These are phyloP conservation scores for Ramularia endophylla DNA, from an alignment of 2,329 filamentous ascomycete species.

Conservation along the genomic window DNA sequence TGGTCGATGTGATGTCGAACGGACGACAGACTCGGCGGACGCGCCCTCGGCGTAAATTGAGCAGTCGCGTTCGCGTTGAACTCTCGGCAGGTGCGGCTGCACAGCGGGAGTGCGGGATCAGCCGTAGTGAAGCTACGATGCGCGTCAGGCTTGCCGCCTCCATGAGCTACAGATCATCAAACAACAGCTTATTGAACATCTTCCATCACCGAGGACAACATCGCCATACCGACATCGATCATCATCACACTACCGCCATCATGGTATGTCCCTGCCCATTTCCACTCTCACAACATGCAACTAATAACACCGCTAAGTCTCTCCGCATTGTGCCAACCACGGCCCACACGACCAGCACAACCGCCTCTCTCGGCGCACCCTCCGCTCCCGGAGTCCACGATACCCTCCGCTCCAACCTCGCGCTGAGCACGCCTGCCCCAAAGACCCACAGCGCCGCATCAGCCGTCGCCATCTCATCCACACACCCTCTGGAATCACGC, in stretches of 20 bases:
- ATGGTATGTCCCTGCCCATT: neutral
- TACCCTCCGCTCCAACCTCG: constrained; percentile 78
- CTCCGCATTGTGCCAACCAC: constrained; percentile 80
- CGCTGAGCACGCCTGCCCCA: constrained; percentile 46
- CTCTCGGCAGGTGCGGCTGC: no score
- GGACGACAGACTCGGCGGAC: neutral
- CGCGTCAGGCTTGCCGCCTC: no score
- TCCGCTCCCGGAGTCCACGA: constrained; percentile 92
- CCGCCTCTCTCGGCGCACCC: constrained; percentile 59
- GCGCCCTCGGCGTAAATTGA: no score
- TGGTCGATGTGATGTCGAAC: constrained; percentile 14
- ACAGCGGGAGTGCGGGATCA: no score
- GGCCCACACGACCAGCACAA: constrained; percentile 51
- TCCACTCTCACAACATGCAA: neutral
- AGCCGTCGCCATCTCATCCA: constrained; percentile 41
- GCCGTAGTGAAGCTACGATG: no score
- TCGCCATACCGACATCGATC: no score
- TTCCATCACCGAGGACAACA: no score
- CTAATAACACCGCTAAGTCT: constrained; percentile 19
- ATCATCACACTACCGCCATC: neutral
- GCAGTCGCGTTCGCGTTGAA: no score
- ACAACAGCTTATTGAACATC: no score
- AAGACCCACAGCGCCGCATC: constrained; percentile 42
- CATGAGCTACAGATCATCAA: no score
- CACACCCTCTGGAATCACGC: constrained; percentile 87